Conservation (phyloP, 345 rosid species). For the Atalantia buxifolia region DNA sequence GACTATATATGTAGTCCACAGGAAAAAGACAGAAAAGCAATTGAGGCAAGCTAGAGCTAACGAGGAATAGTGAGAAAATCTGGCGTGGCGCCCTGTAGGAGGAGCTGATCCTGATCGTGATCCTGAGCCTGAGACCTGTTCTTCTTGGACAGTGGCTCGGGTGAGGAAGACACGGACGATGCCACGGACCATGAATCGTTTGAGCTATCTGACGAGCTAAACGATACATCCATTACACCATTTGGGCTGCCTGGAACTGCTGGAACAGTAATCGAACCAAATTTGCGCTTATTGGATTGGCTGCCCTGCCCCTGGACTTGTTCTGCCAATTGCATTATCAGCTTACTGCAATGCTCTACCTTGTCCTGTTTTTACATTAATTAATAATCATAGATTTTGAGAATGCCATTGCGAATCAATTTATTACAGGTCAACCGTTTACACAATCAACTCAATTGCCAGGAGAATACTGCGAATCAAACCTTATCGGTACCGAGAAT, state of each 20-base stretch:
- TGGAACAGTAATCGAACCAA: constrained; percentile 32
- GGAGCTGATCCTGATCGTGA: background rate
- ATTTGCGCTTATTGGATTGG: constrained; percentile 43
- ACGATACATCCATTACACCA: constrained; percentile 61
- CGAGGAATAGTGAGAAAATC: constrained; percentile 35
- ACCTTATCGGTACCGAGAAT: constrained; percentile 56
- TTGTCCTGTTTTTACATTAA: constrained; percentile 36
- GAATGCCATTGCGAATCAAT: background rate
- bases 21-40: background rate
- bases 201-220: constrained; percentile 54
- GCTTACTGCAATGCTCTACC: constrained; percentile 43
- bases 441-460: background rate
- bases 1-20: constrained; percentile 2
- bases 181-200: constrained; percentile 48
- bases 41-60: constrained; percentile 19
- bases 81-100: constrained; percentile 17
- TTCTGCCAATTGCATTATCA: constrained; percentile 36
- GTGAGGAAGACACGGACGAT: constrained; percentile 54
- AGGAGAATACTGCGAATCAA: background rate
- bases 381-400: constrained; percentile 2
- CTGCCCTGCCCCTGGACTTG: constrained; percentile 8
- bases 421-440: no score
- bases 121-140: constrained; percentile 28
- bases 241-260: constrained; percentile 57
- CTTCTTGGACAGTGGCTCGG: constrained; percentile 52